Evolutionary conservation across 2,329 filamentous ascomycete species (phyloP), one percentile per base, ranked within the genome.

Genomic region (Falciphora oryzae): DNA sequence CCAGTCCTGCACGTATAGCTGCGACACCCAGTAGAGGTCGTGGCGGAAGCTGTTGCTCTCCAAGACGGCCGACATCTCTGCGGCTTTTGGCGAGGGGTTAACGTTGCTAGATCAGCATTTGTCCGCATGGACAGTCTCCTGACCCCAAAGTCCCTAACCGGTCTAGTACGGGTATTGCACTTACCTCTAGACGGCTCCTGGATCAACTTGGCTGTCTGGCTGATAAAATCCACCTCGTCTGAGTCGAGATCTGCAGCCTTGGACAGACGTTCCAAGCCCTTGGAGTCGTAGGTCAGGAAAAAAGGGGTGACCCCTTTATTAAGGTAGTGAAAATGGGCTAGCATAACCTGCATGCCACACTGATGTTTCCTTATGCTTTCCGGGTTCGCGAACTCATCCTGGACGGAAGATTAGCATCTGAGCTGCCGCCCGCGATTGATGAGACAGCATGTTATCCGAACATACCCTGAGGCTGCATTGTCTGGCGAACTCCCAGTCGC

Each of bases 1-100:
- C 68, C 67, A 69, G 18, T 68, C 65, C 32, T 61, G 29, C 31
- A 67, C 67, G 53, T 63, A 69, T 4, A 69, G 67, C 66, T 67
- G 67, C n/a, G 68, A 67, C 27, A 68, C 35, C 68, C 68, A 69
- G 50, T 68, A 69, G 35, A 69, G 57, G 60, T 68, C 68, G 35
- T 67, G 68, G 68, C 3, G 14, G 4, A 44, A 18, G 38, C 13
- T 16, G 38, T 44, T 16, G 38, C 11, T 11, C 38, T 44, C 13
- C 8, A 32, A 10, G 32, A 32, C 32, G 11, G 32, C 32, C 32
- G 32, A 32, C 32, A 32, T 32, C 32, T 5, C 4, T 2, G 32
- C 32, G 32, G 29, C 32, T 13, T 13, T 32, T 32, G 32, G 32
- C 8, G 7, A 8, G 32, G 7, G 2, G 32, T 32, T 32, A 32